A percentile compares a stretch with the other conserved stretches of the same genome.
These are phyloP conservation scores for Botryotinia calthae DNA, from an alignment of 2,329 filamentous ascomycete genomes.

Conservation along the genomic window DNA sequence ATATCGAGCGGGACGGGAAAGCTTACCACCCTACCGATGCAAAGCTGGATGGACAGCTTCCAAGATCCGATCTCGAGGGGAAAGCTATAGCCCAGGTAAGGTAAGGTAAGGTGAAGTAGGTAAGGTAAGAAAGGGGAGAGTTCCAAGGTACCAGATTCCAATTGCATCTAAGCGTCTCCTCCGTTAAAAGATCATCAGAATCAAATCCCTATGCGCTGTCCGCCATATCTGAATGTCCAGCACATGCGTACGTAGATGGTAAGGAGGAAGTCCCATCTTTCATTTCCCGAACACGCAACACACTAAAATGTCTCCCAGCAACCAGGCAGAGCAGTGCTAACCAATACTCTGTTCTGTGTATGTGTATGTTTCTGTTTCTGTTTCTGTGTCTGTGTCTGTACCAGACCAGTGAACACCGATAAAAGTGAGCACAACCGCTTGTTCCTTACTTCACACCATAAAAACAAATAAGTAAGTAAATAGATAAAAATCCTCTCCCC, in stretches of 20 bases:
- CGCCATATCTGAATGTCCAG: background rate
- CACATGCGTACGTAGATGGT: background rate
- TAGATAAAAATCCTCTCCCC: background rate
- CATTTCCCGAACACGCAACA: background rate
- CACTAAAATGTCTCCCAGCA: background rate
- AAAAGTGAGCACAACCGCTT: background rate
- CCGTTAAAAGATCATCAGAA: background rate
- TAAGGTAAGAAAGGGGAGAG: background rate
- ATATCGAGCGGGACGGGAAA: background rate
- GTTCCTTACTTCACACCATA: background rate
- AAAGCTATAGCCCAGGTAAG: background rate
- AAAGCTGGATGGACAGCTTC: background rate
- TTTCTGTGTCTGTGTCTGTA: too few species aligned
- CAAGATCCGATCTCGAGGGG: background rate
- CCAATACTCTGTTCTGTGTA: background rate
- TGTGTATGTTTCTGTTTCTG: too few species aligned
- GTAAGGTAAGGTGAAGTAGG: too few species aligned
- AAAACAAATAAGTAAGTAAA: background rate
- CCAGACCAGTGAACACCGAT: background rate
- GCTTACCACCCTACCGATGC: background rate
- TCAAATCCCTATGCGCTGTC: background rate
- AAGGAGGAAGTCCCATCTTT: background rate
- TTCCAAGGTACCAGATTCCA: background rate
- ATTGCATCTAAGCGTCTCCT: background rate
- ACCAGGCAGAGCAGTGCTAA: background rate